Conservation (phyloP, 2,329 filamentous ascomycete genomes). For the Trichoderma atrobrunneum region DNA sequence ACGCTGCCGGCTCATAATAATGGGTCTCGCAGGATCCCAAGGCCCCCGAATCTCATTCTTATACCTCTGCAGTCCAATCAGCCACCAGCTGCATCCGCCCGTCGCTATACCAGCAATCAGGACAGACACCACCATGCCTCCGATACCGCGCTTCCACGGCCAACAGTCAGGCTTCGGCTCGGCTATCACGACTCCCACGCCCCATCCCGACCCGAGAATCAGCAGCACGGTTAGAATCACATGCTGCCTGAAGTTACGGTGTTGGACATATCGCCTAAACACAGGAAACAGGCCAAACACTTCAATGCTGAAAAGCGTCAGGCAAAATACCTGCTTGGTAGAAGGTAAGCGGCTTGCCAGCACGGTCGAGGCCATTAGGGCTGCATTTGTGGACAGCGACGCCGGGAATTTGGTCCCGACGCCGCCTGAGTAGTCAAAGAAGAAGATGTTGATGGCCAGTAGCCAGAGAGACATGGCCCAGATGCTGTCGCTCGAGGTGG, state of each 20-base stretch:
- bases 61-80: slow-evolving; percentile 95
- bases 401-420: slow-evolving; percentile 63
- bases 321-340: slow-evolving; percentile 89
- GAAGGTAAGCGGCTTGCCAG: slow-evolving; percentile 84
- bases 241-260: slow-evolving; percentile 79
- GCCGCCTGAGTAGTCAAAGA: slow-evolving; percentile 89
- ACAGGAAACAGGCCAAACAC: slow-evolving; percentile 98
- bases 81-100: slow-evolving; percentile 95
- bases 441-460: slow-evolving; percentile 92
- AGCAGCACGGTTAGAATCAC: slow-evolving; percentile 71
- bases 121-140: slow-evolving; percentile 75
- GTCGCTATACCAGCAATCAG: slow-evolving; percentile 73
- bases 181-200: slow-evolving; percentile 63
- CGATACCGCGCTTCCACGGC: slow-evolving; percentile 56
- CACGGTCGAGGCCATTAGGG: slow-evolving; percentile 93
- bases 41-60: slow-evolving; percentile 98
- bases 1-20: slow-evolving; percentile 67
- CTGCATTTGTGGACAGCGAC: slow-evolving; percentile 87
- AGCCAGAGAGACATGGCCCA: slow-evolving; percentile 96
- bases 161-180: slow-evolving; percentile 41
- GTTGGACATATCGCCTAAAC: slow-evolving; percentile 82
- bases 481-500: slow-evolving; percentile 90
- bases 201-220: slow-evolving; percentile 75
- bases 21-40: slow-evolving; percentile 91
- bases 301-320: slow-evolving; percentile 95